Percentiles rank a stretch among this genome's conserved stretches.
Evolutionary conservation across 2,329 filamentous ascomycete genomes (phyloP).

Genomic region (Nectriaceae sp.): DNA sequence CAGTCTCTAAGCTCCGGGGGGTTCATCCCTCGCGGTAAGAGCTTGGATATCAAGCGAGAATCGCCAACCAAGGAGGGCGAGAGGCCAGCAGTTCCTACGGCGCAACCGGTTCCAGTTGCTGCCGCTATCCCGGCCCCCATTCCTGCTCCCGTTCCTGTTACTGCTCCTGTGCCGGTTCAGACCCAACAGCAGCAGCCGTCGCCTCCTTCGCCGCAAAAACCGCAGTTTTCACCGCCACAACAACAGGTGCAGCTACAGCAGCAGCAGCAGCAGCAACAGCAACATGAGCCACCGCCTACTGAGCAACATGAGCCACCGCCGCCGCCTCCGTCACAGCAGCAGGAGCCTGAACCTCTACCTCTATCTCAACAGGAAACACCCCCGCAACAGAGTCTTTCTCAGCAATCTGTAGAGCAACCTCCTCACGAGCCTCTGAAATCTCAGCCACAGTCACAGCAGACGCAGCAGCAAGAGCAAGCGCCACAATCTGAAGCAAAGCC

Average conservation of each 20-base stretch:
- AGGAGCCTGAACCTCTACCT: background rate
- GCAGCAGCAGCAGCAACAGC: slow-evolving; percentile 3
- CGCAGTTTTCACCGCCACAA: slow-evolving; percentile 4
- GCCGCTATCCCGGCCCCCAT: slow-evolving; percentile 12
- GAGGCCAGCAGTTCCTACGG: slow-evolving; percentile 6
- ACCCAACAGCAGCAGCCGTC: slow-evolving; percentile 9
- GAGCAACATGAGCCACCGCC: background rate
- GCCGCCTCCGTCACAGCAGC: background rate
- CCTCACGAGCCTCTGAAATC: too few relatives aligned
- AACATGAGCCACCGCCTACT: background rate
- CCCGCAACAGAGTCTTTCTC: too few relatives aligned
- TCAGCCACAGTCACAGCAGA: background rate
- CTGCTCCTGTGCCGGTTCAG: slow-evolving; percentile 2
- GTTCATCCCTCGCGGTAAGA: slow-evolving; percentile 46
- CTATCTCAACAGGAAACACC: too few relatives aligned
- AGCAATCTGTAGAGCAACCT: too few relatives aligned
- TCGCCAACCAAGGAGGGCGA: slow-evolving; percentile 20
- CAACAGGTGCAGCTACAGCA: slow-evolving; percentile 8
- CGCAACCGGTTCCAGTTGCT: slow-evolving; percentile 11
- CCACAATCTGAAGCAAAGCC: too few relatives aligned
- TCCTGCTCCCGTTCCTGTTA: slow-evolving; percentile 6
- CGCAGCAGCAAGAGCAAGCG: background rate
- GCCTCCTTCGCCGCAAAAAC: slow-evolving; percentile 2
- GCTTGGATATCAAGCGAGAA: slow-evolving; percentile 49
- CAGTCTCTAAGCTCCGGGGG: slow-evolving; percentile 28